Evolutionary conservation across 345 rosid species (phyloP), one percentile per base, ranked within the genome.

Genomic region (Geranium rotundifolium): DNA sequence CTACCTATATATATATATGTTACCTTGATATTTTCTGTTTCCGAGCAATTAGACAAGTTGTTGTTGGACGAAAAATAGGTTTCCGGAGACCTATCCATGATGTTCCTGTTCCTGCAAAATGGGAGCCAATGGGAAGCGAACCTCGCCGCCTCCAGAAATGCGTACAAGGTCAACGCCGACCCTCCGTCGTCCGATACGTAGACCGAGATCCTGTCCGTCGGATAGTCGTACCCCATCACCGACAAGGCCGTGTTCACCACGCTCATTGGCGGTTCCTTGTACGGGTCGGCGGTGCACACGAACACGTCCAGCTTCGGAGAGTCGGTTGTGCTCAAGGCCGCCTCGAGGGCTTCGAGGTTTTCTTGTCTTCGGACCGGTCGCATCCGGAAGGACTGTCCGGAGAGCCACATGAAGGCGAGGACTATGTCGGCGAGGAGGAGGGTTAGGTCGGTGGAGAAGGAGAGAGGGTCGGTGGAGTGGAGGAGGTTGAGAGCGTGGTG

Each of bases 131-230:
- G 69, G 13, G 71, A 60, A 7, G 96, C 91, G 64, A 88, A 91
- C 69, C 71, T 72, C 5, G 87, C 85, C 2, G 88, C 95, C 62
- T 88, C 96, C 81, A 81, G 67, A 61, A 91, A 73, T 59, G 96
- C 95, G 52, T 80, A 91, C 17, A 91, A 76, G 7, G 96, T 91
- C 58, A 86, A 62, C 20, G 71, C 70, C 0, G 96, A 91, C 39
- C 96, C 96, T 15, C 95, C 96, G 18, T 91, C 97, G 68, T 91
- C 97, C 1, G 96, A 88, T 3, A 91, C 72, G 5, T 84, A 91
- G 9, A 91, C 77, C 12, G 96, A 80, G 19, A 86, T 29, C 78
- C 83, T 91, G 63, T 83, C 80, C 1, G 76, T 15, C 2, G 97
- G 97, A 67, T 91, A 91, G 29, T 85, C 86, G 17, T 83, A 91